Evolutionary conservation across 1,139 yeast species (phyloP), one percentile per base, ranked within the genome.

Genomic region (Pichia sp.): DNA sequence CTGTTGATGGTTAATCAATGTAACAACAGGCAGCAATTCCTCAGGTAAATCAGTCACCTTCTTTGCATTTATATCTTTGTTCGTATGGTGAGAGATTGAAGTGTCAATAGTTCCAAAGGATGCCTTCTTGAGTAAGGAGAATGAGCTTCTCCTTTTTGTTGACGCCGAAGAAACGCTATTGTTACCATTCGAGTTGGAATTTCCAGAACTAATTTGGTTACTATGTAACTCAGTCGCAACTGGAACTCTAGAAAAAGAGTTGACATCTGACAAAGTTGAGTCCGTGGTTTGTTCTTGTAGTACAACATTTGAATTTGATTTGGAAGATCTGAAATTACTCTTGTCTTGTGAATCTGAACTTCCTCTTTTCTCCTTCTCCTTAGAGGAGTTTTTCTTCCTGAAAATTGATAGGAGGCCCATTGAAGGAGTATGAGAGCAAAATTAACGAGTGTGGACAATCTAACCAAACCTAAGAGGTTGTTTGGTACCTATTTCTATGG

Each of bases 1-100:
- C 46, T 69, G 70, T 50, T 76, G 81, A 17, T 78, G 69, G 22
- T 67, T 66, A 28, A 75, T 59, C 39, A 77, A 60, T 4, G 80
- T 71, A 36, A 76, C 62, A 11, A 74, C 67, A 1, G 83, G 81
- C 8, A 71, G 56, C 53, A 77, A 61, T 48, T 76, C 81, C 20
- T 66, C 68, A 2, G 77, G 75, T 14, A 59, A 36, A 20, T 43
- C 47, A 3, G 39, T 19, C 9, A 33, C 26, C 32, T 39, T 28
- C 30, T 31, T 28, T n/a, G 39, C 17, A 11, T 11, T 18, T 35
- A 26, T 22, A 5, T 19, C 25, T 17, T n/a, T n/a, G 6, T 31
- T 23, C 18, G 32, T 17, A 17, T 30, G 32, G 21, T 30, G 21
- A 11, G 32, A 30, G 12, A 30, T 28, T 14, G 23, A 30, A 4